Evolutionary conservation across 1,284 basidiomycete genomes (phyloP).

Genomic region (Fomes fomentarius): DNA sequence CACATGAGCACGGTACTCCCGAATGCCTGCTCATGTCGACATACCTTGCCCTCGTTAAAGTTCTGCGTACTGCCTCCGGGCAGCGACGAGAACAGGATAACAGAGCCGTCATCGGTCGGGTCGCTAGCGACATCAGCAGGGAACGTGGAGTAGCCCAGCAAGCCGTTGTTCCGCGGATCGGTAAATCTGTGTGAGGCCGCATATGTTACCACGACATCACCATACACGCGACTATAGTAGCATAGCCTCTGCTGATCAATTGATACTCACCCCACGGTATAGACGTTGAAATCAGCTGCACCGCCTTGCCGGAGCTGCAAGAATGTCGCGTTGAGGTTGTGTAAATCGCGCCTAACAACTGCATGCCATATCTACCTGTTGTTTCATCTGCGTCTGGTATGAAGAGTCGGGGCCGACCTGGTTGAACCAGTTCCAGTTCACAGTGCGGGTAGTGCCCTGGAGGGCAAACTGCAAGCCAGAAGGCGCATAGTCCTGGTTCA

Average conservation of each 20-base stretch:
- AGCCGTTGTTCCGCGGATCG: conserved; percentile 41
- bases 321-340: neutral
- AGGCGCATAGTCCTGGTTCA: conserved; percentile 49
- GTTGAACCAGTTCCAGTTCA: conserved; percentile 53
- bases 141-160: conserved; percentile 57
- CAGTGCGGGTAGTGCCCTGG: conserved; percentile 45
- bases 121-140: conserved; percentile 42
- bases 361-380: conserved; percentile 7
- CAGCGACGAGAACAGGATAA: conserved; percentile 52
- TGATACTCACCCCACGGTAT: conserved; percentile 46
- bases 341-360: no score
- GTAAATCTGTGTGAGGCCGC: conserved; percentile 31
- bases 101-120: conserved; percentile 51
- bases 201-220: no score
- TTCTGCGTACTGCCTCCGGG: conserved; percentile 49
- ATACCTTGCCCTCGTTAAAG: conserved; percentile 48
- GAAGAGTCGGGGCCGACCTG: conserved; percentile 41
- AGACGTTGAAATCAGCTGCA: conserved; percentile 50
- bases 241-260: neutral
- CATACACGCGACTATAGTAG: neutral
- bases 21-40: neutral
- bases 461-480: conserved; percentile 49
- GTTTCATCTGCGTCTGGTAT: conserved; percentile 55
- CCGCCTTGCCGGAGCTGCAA: conserved; percentile 44
- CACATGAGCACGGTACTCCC: neutral